These are phyloP conservation scores for Gossypium herbaceum DNA, from an alignment of 345 rosid genomes.

Conservation along the genomic window DNA sequence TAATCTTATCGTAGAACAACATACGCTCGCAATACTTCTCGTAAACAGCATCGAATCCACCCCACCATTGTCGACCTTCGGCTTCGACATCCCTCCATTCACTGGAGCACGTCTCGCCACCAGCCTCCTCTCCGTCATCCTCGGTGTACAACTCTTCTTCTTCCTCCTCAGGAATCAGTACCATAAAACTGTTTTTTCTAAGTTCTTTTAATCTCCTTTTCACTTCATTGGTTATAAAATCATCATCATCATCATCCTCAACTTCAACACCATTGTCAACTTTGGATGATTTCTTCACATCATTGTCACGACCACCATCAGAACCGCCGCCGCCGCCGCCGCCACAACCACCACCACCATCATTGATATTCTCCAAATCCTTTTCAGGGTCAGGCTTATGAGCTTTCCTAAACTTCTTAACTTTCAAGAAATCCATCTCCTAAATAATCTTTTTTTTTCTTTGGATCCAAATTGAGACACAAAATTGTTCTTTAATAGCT, in stretches of 20 bases:
- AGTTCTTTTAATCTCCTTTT: slow-evolving; percentile 87
- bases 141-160: slow-evolving; percentile 49
- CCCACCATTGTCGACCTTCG: slow-evolving; percentile 93
- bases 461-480: too few relatives aligned
- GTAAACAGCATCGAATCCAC: slow-evolving; percentile 85
- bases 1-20: slow-evolving; percentile 77
- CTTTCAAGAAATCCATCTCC: slow-evolving; percentile 76
- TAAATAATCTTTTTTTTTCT: not conserved
- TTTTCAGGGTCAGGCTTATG: slow-evolving; percentile 41
- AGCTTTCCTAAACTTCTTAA: slow-evolving; percentile 60
- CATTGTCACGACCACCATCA: slow-evolving; percentile 20
- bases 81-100: slow-evolving; percentile 94
- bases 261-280: slow-evolving; percentile 34
- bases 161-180: slow-evolving; percentile 82
- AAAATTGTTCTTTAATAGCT: too few relatives aligned
- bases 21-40: slow-evolving; percentile 83
- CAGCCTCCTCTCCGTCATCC: slow-evolving; percentile 51
- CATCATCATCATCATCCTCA: slow-evolving; percentile 79
- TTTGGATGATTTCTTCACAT: slow-evolving; percentile 32
- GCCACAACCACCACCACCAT: slow-evolving; percentile 25
- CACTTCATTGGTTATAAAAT: slow-evolving; percentile 89
- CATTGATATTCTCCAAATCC: slow-evolving; percentile 45
- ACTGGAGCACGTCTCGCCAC: slow-evolving; percentile 53
- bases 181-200: slow-evolving; percentile 90
- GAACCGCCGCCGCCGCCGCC: slow-evolving; percentile 4